These are phyloP conservation scores for Chlamydomonas asymmetrica DNA, from an alignment of 139 green algal genomes.

Conservation along the genomic window DNA sequence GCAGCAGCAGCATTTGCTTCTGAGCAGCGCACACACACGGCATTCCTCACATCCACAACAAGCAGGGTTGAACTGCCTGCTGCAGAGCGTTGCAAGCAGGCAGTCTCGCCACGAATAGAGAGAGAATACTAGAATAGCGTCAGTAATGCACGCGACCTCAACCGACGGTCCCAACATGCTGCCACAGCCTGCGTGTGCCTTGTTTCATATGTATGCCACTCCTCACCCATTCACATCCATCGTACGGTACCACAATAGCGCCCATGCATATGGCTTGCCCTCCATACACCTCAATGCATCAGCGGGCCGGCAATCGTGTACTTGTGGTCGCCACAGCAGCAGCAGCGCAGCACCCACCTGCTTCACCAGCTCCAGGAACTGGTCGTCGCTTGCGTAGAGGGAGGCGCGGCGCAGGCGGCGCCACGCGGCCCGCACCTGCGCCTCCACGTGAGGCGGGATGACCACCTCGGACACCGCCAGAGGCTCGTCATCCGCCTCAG, in stretches of 20 bases:
- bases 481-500: slow-evolving; percentile 50
- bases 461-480: slow-evolving; percentile 43
- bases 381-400: slow-evolving; percentile 26
- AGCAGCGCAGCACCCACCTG: slow-evolving; percentile 24
- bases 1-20: neutral
- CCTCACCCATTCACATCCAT: no score
- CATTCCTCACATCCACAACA: neutral
- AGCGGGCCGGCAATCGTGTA: no score
- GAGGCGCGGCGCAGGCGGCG: neutral
- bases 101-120: no score
- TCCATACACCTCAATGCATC: neutral
- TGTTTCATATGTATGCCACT: no score
- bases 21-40: neutral
- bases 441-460: neutral
- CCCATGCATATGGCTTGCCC: neutral
- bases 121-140: no score
- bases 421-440: slow-evolving; percentile 9
- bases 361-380: slow-evolving; percentile 36
- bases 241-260: neutral
- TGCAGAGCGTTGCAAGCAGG: neutral
- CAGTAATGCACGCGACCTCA: neutral
- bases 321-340: neutral
- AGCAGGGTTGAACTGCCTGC: neutral
- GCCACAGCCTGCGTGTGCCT: neutral
- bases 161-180: neutral